These are phyloP conservation scores for Tricholoma hemisulphureum DNA, from an alignment of 768 basidiomycete species.

Conservation along the genomic window DNA sequence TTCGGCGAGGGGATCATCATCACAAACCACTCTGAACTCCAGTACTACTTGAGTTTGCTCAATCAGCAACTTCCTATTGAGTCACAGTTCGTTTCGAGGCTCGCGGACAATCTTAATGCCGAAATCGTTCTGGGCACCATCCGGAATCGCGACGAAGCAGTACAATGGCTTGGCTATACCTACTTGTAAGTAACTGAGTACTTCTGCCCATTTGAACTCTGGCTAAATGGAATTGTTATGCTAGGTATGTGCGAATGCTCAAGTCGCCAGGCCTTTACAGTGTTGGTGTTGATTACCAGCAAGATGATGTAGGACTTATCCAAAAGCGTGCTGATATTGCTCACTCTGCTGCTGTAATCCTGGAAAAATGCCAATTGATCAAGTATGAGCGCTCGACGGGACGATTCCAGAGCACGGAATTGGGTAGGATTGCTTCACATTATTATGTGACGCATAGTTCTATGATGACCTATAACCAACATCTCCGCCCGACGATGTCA, in stretches of 20 bases:
- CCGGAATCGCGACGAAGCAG: constrained; percentile 93
- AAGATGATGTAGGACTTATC: constrained; percentile 76
- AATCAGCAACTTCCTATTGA: constrained; percentile 99
- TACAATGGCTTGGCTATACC: constrained; percentile 95
- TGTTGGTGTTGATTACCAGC: constrained; percentile 86
- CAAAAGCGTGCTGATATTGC: constrained; percentile 95
- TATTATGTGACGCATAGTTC: constrained; percentile 95
- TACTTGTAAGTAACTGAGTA: constrained; percentile 64
- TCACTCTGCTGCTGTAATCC: constrained; percentile 87
- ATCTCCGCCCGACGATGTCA: constrained; percentile 83
- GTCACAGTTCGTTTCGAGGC: constrained; percentile 85
- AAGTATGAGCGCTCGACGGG: constrained; percentile 91
- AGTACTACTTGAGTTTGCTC: constrained; percentile 92
- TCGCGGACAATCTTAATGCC: constrained; percentile 95
- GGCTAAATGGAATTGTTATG: constrained; percentile 8
- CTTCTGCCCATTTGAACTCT: constrained; percentile 5
- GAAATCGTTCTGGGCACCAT: constrained; percentile 96
- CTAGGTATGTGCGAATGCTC: constrained; percentile 92
- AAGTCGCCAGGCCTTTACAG: constrained; percentile 84
- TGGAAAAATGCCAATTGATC: constrained; percentile 93
- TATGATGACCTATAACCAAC: constrained; percentile 96
- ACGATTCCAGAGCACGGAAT: constrained; percentile 87
- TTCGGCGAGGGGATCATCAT: constrained; percentile 98
- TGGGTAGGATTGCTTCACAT: constrained; percentile 91
- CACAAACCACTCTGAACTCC: constrained; percentile 94